Evolutionary conservation across 768 basidiomycete species (phyloP).

Genomic region (Amanita exitialis): DNA sequence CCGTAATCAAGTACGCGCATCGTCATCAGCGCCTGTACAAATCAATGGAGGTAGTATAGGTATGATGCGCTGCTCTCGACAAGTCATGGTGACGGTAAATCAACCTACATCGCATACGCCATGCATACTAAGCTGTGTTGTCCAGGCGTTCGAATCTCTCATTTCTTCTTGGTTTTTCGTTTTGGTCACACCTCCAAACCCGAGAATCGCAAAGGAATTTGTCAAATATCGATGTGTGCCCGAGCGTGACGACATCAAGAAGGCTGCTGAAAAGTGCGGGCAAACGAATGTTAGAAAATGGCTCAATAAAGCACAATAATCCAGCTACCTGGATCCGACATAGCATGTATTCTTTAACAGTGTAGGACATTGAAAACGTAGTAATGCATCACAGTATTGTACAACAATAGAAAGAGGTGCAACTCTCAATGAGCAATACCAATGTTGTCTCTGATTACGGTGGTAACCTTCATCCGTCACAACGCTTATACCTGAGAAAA

Average conservation of each 20-base stretch:
- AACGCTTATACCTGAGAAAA: not conserved
- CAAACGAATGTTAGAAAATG: conserved; percentile 72
- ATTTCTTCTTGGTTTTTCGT: conserved; percentile 46
- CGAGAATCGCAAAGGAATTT: conserved; percentile 56
- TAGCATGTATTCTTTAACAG: not conserved
- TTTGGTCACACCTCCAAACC: conserved; percentile 34
- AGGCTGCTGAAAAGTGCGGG: conserved; percentile 51
- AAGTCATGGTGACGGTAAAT: conserved; percentile 59
- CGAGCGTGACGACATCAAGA: conserved; percentile 56
- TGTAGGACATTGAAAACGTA: not conserved
- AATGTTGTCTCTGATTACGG: not conserved
- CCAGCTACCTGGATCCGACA: not conserved
- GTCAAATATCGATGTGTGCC: conserved; percentile 62
- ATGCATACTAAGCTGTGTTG: not conserved
- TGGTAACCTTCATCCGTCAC: not conserved
- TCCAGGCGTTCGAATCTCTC: conserved; percentile 72
- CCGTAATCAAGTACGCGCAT: conserved; percentile 62
- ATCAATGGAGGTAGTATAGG: conserved; percentile 67
- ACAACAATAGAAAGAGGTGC: not conserved
- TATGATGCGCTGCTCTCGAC: conserved; percentile 57
- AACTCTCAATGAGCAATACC: conserved; percentile 1
- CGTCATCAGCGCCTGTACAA: conserved; percentile 65
- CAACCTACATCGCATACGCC: not conserved
- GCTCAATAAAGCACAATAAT: conserved; percentile 49
- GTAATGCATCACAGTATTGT: not conserved